Conservation (phyloP, 495 filamentous ascomycete genomes). For the Penicillium herquei region DNA sequence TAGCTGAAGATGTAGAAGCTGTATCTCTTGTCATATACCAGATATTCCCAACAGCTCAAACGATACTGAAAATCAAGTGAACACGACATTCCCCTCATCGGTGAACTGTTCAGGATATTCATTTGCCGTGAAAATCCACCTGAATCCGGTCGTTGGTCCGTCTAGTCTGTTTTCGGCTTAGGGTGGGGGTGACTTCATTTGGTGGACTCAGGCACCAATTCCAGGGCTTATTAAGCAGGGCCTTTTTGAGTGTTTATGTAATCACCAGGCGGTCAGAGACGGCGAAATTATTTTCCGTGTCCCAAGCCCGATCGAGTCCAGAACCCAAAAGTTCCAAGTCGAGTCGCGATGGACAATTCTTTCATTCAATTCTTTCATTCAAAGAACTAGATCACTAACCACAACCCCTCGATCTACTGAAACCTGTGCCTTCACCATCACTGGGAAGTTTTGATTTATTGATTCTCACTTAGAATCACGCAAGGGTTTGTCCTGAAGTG, state of each 20-base stretch:
- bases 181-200: constrained; percentile 23
- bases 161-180: constrained; percentile 22
- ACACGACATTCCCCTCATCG: constrained; percentile 17
- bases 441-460: too few species aligned
- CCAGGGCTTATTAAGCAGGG: neutral
- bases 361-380: neutral
- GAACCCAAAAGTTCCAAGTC: too few species aligned
- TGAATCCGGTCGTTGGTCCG: constrained; percentile 10
- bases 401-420: neutral
- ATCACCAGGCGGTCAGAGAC: too few species aligned
- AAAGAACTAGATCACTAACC: neutral
- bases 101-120: constrained; percentile 31
- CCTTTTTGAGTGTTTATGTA: neutral
- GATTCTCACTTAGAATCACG: too few species aligned
- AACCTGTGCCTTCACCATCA: neutral
- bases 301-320: too few species aligned
- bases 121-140: constrained; percentile 16
- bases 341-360: neutral
- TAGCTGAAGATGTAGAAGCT: neutral
- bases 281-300: too few species aligned
- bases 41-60: too few species aligned
- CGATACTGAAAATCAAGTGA: too few species aligned
- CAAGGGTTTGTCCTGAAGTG: constrained; percentile 29
- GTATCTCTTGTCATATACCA: too few species aligned
- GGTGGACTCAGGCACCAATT: neutral